These are phyloP conservation scores for Dianthus caryophyllus DNA, from an alignment of 148 eudicot species.

Conservation along the genomic window DNA sequence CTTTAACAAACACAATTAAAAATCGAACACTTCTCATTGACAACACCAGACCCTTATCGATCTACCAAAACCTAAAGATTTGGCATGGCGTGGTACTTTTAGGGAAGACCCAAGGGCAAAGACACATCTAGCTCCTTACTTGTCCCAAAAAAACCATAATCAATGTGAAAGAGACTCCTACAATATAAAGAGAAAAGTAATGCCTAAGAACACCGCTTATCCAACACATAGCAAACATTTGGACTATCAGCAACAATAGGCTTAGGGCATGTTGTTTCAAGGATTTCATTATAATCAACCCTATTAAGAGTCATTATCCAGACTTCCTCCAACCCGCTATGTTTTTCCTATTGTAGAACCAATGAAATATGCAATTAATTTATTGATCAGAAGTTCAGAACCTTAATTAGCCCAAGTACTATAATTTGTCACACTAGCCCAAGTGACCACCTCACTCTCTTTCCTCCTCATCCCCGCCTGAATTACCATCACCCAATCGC, in stretches of 20 bases:
- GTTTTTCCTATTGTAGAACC: not conserved
- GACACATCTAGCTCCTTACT: not conserved
- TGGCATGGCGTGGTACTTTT: not conserved
- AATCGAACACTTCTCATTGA: too few relatives aligned
- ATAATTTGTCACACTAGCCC: too few relatives aligned
- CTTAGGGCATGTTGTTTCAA: not conserved
- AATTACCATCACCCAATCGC: too few relatives aligned
- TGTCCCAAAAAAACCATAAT: not conserved
- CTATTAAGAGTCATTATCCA: not conserved
- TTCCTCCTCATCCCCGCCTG: not conserved
- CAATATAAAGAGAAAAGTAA: not conserved
- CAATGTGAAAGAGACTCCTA: not conserved
- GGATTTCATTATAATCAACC: not conserved
- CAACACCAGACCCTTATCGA: too few relatives aligned
- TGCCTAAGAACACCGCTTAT: not conserved
- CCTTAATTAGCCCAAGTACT: too few relatives aligned
- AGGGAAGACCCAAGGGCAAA: not conserved
- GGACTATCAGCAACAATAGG: not conserved
- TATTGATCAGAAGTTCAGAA: too few relatives aligned
- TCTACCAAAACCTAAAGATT: slow-evolving; percentile 8
- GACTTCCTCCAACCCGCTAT: not conserved
- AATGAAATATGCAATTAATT: not conserved
- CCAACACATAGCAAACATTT: not conserved
- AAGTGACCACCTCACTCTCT: too few relatives aligned
- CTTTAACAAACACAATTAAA: too few relatives aligned